Evolutionary conservation across 371 early-diverging fungal species (phyloP), one percentile per base, ranked within the genome.

Genomic region (Mortierella sp.): DNA sequence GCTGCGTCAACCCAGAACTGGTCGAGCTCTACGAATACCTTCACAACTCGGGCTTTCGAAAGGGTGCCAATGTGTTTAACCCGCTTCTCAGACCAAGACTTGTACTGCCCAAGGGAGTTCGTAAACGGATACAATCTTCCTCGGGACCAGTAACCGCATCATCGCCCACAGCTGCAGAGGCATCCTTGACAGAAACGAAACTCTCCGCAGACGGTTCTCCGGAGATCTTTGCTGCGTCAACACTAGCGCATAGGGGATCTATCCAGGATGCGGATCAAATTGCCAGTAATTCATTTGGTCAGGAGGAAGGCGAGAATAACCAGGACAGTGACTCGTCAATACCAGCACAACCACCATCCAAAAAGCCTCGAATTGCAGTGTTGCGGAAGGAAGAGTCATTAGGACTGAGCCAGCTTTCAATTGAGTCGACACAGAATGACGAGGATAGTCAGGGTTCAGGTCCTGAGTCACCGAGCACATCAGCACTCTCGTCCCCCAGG

Each of bases 11-110:
- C 59, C 80, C 84, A 75, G 84, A 83, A 24, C 72, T 83, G n/a
- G 84, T 83, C n/a, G 84, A 83, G 40, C 76, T 83, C 2, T 83
- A 83, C 34, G 84, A 83, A 57, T 83, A 80, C 75, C 84, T 83
- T 16, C 72, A 71, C 70, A 83, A 77, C 19, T 83, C 84, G 1
- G 84, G 80, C 3, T 83, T 55, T 40, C 73, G 79, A 21, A 64
- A 73, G 19, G 79, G 74, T 8, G 34, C 40, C 24, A 74, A 69
- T 16, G 72, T 71, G 21, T 74, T 83, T 43, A 59, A 79, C 0
- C 26, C 79, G 14, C 21, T 53, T 14, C n/a, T 57, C 21, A 54
- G 67, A 69, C 50, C 78, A 16, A 64, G 64, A 13, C 4, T 74
- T 2, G 73, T 57, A 0, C 24, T 67, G 11, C 46, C 73, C n/a